Evolutionary conservation across 495 filamentous ascomycete genomes (phyloP), one percentile per base, ranked within the genome.

Genomic region (Tricharina praecox): DNA sequence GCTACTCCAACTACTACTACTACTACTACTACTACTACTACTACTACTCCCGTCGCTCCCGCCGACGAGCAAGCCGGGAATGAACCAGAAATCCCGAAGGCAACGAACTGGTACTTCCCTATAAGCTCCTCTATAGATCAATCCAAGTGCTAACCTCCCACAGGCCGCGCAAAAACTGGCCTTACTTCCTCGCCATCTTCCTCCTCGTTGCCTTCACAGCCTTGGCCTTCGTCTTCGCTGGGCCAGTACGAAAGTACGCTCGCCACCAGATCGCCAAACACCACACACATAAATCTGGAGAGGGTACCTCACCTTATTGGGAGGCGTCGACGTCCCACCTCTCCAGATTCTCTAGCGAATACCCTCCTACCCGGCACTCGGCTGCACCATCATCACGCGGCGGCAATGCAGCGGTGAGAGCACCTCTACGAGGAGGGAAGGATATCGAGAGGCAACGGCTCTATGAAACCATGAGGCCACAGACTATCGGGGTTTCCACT

Each of bases 121-220:
- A 10, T 24, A 15, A 0, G 23, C 37, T 15, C 38, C 13, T 26
- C 30, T n/a, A 0, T 28, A 43, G n/a, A 13, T 8, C 21, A 28
- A 21, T 18, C 13, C 13, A 24, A 47, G 21, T 18, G 23, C 45
- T 47, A 24, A 47, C 19, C 13, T 40, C 26, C 30, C 24, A 43
- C 23, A 60, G 57, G 57, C 60, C 56, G 57, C 52, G 32, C 15
- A 47, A 34, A 11, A 60, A 60, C 37, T 60, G 49, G 30, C 43
- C 45, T 13, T 60, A 52, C 34, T 60, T 60, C 30, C 13, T 60
- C 37, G 36, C 60, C 21, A 53, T 50, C n/a, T 56, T 60, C 47
- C 50, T 60, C 10, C 11, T 53, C 4, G 48, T 60, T n/a, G 51
- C 53, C 1, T 40, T 60, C n/a, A 45, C 57, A 16, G 50, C 56